Base-by-base conservation (phyloP, 2,329 filamentous ascomycete genomes). In the Daldinia sp. region DNA sequence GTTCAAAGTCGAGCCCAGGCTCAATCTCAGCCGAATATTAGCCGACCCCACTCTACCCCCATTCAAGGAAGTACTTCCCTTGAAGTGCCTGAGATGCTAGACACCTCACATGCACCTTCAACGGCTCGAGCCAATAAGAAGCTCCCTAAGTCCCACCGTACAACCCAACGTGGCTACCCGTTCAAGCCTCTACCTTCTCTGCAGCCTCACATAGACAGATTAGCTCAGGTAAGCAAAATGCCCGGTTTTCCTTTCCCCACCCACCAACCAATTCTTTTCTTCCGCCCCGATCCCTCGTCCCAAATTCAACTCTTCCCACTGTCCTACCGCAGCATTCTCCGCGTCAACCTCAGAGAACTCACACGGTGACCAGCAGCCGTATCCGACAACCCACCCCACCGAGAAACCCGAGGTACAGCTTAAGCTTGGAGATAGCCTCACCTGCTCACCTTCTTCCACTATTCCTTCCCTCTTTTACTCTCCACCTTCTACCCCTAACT, bases 401-500 rank as follows among this genome's bases (percentile, higher is more conserved):
- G 54, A 58, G 21, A 55, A 43, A 11, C 17, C 54, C 53, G 53
- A 62, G 13, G n/a, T 17, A 48, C 35, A 49, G 35, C 9, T 54
- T 30, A 19, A 41, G 32, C 32, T 29, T 57, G 47, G 32, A 39
- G 41, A 62, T 57, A 62, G 39, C 59, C 25, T 58, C 59, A 49
- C 23, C 21, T 29, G 13, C 32, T 39, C 37, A 30, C 13, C 11
- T 29, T 52, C 51, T 19, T 13, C 27, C 25, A 30, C 13, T 30
- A 23, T 11, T 50, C 30, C 37, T 21, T 29, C 41, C 9, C 58
- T 59, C 51, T 71, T 63, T 63, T 48, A 39, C 59, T 57, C 60
- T 58, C 39, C 63, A 50, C 48, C 62, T 62, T 71, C 70, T 54
- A 66, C 68, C 56, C 43, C 57, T 71, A 69, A 68, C 64, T 63